phyloP scores from a whole-genome alignment of 352 stramenopile species.

The Phytopythium sindhum region DNA sequence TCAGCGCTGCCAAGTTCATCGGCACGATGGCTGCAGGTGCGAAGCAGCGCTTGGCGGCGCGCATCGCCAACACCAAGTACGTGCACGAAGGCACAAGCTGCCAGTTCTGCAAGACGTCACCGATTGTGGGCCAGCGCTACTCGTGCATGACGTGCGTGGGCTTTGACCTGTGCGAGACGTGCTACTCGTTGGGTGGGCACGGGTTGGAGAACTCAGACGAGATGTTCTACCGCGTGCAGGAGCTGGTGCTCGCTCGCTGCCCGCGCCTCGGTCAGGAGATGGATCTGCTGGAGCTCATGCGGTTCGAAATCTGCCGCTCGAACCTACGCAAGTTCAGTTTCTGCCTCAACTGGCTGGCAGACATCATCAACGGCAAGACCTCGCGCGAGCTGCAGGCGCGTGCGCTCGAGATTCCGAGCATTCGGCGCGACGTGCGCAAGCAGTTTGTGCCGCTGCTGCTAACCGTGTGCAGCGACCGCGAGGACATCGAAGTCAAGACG shows the following conservation, averaged over 20 bases:
- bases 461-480: conserved; percentile 68
- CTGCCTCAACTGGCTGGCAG: conserved; percentile 78
- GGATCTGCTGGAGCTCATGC: conserved; percentile 75
- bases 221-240: conserved; percentile 78
- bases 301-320: conserved; percentile 85
- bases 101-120: conserved; percentile 76
- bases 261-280: conserved; percentile 55
- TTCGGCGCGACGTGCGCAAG: conserved; percentile 74
- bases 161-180: conserved; percentile 80
- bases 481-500: conserved; percentile 83
- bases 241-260: conserved; percentile 68
- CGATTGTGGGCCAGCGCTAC: conserved; percentile 74
- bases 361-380: conserved; percentile 77
- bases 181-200: conserved; percentile 78
- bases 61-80: conserved; percentile 64
- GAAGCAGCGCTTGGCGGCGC: conserved; percentile 68
- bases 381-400: conserved; percentile 70
- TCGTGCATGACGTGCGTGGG: conserved; percentile 76
- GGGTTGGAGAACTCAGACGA: conserved; percentile 84
- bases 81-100: conserved; percentile 73
- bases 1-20: conserved; percentile 67
- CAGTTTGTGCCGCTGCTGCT: conserved; percentile 79
- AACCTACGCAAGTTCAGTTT: conserved; percentile 86
- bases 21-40: conserved; percentile 64
- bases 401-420: conserved; percentile 75